These are phyloP conservation scores for Moesziomyces globuligerus DNA, from an alignment of 1,284 basidiomycete species.

Conservation along the genomic window DNA sequence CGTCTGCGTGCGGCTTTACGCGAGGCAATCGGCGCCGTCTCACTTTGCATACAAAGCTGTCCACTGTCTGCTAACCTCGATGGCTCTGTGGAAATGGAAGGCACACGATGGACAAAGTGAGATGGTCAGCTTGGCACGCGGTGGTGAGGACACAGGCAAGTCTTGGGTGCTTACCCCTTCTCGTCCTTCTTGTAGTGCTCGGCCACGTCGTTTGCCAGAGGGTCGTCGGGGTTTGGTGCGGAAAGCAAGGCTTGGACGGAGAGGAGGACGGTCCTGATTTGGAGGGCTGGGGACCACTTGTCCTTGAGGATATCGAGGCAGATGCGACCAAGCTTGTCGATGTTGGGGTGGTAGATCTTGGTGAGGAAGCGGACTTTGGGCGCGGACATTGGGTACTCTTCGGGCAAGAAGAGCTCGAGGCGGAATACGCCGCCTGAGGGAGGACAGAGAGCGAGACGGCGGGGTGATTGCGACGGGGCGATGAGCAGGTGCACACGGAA, in stretches of 20 bases:
- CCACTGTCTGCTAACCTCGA: constrained; percentile 64
- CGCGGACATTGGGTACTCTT: constrained; percentile 99
- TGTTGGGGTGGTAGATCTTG: constrained; percentile 99
- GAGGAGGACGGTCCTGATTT: constrained; percentile 95
- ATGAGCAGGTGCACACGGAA: too few relatives aligned
- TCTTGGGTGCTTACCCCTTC: constrained; percentile 83
- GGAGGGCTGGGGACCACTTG: constrained; percentile 98
- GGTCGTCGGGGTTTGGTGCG: constrained; percentile 97
- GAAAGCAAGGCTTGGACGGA: constrained; percentile 95
- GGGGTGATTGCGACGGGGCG: too few relatives aligned
- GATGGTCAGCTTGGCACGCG: too few relatives aligned
- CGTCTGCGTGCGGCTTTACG: too few relatives aligned
- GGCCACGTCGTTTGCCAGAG: constrained; percentile 89
- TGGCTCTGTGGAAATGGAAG: constrained; percentile 42
- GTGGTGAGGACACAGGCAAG: constrained; percentile 66
- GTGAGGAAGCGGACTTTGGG: constrained; percentile 98
- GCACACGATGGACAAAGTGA: background rate
- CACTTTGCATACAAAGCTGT: constrained; percentile 58
- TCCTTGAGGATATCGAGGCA: constrained; percentile 99
- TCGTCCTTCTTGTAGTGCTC: constrained; percentile 99
- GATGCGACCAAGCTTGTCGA: constrained; percentile 97
- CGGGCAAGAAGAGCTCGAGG: constrained; percentile 94
- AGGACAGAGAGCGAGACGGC: background rate
- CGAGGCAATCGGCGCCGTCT: background rate
- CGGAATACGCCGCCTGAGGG: constrained; percentile 79